phyloP scores from a whole-genome alignment of 805 yeast species.

The Sugiyamaella valdiviana region DNA sequence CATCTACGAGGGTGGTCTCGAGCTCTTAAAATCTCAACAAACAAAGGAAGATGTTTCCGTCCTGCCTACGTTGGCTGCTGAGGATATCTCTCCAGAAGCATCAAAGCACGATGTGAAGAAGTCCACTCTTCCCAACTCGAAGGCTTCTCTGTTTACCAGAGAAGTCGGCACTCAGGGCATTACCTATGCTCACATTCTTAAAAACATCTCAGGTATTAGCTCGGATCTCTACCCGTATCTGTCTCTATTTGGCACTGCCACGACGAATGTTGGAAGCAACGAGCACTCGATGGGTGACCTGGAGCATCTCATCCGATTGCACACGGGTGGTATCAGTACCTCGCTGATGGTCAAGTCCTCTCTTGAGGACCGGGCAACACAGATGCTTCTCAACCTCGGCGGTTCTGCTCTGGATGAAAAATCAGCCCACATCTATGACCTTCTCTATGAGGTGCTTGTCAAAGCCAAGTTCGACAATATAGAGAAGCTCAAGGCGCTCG shows the following conservation, averaged over 20 bases:
- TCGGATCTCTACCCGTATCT: conserved; percentile 57
- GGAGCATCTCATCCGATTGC: conserved; percentile 74
- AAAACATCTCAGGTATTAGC: conserved; percentile 55
- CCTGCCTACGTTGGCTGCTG: conserved; percentile 68
- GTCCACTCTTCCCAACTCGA: background rate
- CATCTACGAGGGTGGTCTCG: conserved; percentile 54
- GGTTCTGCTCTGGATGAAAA: conserved; percentile 71
- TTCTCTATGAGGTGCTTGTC: conserved; percentile 63
- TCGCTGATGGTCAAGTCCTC: conserved; percentile 45
- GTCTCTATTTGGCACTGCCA: conserved; percentile 70
- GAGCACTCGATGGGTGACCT: conserved; percentile 65
- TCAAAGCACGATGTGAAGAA: background rate
- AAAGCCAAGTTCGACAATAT: conserved; percentile 62
- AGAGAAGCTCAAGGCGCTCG: conserved; percentile 64
- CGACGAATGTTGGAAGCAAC: conserved; percentile 83
- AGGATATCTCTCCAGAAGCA: conserved; percentile 53
- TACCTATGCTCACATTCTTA: conserved; percentile 65
- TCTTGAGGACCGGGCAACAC: conserved; percentile 40
- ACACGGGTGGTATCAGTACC: conserved; percentile 82
- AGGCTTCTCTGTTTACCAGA: background rate
- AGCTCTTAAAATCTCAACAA: conserved; percentile 57
- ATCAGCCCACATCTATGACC: conserved; percentile 49
- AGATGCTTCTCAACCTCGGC: conserved; percentile 48
- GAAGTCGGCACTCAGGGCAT: conserved; percentile 45
- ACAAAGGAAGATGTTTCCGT: conserved; percentile 67